Conservation (phyloP, 129 eudicot species). For the Chrysanthemum seticuspe region DNA sequence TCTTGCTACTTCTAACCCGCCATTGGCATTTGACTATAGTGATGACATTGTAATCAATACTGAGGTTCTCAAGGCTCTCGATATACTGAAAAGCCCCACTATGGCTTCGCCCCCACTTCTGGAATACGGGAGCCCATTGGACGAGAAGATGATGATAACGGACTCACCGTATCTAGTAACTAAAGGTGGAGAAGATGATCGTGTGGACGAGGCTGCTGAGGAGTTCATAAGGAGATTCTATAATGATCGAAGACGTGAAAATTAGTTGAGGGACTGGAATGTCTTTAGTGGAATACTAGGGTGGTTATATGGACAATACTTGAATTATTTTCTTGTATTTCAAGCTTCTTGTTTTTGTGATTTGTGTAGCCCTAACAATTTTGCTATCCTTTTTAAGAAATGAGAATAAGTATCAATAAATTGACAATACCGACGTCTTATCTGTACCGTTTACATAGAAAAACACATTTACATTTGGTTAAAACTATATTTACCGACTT, state of each 20-base stretch:
- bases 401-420: background rate
- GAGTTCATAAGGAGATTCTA: constrained; percentile 52
- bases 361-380: constrained; percentile 24
- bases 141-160: constrained; percentile 20
- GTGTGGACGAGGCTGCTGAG: constrained; percentile 57
- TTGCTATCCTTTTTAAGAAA: constrained; percentile 3
- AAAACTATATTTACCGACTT: too few species aligned
- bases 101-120: background rate
- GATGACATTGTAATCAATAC: constrained; percentile 18
- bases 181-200: constrained; percentile 13
- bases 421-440: background rate
- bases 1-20: background rate
- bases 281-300: background rate
- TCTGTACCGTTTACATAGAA: too few species aligned
- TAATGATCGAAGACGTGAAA: constrained; percentile 30
- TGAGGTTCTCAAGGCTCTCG: constrained; percentile 26
- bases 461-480: too few species aligned
- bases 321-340: background rate
- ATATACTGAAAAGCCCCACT: constrained; percentile 13
- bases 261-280: constrained; percentile 1
- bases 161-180: constrained; percentile 33
- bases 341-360: constrained; percentile 3
- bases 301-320: constrained; percentile 12
- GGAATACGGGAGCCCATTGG: too few species aligned
- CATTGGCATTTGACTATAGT: constrained; percentile 5